Percentiles rank a stretch among this genome's conserved stretches.
phyloP scores from a whole-genome alignment of 2,329 filamentous ascomycete species.

The Trichoderma lentiforme region DNA sequence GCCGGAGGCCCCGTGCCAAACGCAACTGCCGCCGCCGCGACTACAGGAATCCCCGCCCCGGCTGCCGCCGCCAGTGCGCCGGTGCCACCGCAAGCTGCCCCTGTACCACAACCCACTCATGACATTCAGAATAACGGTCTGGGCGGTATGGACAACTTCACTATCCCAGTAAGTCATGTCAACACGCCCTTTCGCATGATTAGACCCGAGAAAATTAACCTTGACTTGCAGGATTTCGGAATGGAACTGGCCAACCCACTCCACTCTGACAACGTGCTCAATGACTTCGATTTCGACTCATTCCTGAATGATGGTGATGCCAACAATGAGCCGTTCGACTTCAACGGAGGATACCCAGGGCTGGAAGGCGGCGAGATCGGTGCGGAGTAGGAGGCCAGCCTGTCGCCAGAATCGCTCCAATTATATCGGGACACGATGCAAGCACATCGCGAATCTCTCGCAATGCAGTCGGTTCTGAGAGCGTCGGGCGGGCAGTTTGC shows the following conservation, averaged over 20 bases:
- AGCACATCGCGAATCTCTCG: not conserved
- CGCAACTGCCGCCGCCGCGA: constrained; percentile 27
- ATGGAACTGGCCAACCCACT: constrained; percentile 57
- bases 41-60: constrained; percentile 30
- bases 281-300: constrained; percentile 66
- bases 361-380: constrained; percentile 59
- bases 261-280: constrained; percentile 55
- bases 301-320: constrained; percentile 58
- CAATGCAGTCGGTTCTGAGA: not conserved
- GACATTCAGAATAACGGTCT: constrained; percentile 48
- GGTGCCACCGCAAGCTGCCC: constrained; percentile 38
- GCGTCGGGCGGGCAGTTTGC: not conserved
- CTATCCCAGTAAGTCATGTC: constrained; percentile 41
- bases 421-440: not conserved
- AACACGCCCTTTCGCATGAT: not conserved
- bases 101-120: constrained; percentile 44
- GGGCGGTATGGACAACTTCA: constrained; percentile 42
- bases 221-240: constrained; percentile 38
- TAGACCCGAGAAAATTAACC: constrained; percentile 12
- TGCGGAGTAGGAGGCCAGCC: constrained; percentile 43
- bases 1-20: constrained; percentile 31
- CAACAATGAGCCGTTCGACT: constrained; percentile 52
- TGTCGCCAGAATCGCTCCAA: not conserved
- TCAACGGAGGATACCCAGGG: constrained; percentile 46
- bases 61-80: constrained; percentile 30